phyloP scores from a whole-genome alignment of 441 rosid species.

The Dalechampia spathulata region DNA sequence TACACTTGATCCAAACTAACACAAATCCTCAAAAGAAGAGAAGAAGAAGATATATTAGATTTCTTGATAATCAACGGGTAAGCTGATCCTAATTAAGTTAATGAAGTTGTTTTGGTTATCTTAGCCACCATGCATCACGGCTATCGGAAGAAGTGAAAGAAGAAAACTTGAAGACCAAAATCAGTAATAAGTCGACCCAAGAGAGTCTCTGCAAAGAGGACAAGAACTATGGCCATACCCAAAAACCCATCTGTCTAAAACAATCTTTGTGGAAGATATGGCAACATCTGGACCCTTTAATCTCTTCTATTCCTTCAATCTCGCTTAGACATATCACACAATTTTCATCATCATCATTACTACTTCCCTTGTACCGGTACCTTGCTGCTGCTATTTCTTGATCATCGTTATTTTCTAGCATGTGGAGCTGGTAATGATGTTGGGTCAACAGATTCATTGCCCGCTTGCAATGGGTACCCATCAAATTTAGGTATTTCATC shows the following conservation, averaged over 20 bases:
- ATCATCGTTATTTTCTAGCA: background rate
- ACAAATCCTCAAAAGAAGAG: too few relatives aligned
- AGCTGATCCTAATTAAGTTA: too few relatives aligned
- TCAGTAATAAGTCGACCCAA: background rate
- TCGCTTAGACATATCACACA: conserved; percentile 29
- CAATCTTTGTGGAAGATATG: conserved; percentile 29
- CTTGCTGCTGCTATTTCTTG: background rate
- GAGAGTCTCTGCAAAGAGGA: conserved; percentile 23
- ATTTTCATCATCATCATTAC: background rate
- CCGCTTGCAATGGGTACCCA: conserved; percentile 10
- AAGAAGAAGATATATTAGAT: too few relatives aligned
- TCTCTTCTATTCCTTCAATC: conserved; percentile 23
- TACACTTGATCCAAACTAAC: too few relatives aligned
- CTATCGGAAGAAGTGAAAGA: conserved; percentile 3
- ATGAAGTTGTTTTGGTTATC: too few relatives aligned
- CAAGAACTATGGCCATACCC: conserved; percentile 12
- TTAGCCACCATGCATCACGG: conserved; percentile 22
- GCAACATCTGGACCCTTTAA: conserved; percentile 18
- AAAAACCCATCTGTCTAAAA: conserved; percentile 18
- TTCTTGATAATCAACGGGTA: too few relatives aligned
- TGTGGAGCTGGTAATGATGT: background rate
- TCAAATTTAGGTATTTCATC: background rate
- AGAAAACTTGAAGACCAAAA: conserved; percentile 11
- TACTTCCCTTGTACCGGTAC: background rate
- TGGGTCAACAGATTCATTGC: conserved; percentile 12